Percentiles rank a stretch among this genome's conserved stretches.
Conservation (phyloP, 2,329 filamentous ascomycete genomes). For the Trichoderma polysporum region DNA sequence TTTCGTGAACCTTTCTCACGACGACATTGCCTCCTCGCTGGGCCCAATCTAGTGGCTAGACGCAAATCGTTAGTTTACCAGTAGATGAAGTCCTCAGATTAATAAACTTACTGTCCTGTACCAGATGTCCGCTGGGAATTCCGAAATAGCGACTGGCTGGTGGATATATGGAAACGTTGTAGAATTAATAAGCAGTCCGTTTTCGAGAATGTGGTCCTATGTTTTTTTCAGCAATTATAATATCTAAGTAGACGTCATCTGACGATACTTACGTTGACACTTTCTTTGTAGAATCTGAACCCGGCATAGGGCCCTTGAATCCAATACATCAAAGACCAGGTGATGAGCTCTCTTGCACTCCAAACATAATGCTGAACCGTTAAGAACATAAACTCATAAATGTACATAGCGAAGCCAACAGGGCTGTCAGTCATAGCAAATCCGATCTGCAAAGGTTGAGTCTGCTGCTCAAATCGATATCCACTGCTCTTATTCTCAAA, state of each 20-base stretch:
- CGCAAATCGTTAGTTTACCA: not conserved
- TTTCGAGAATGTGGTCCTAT: not conserved
- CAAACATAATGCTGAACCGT: not conserved
- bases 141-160: not conserved
- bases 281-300: not conserved
- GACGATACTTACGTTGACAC: not conserved
- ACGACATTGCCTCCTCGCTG: not conserved
- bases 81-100: no score
- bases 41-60: not conserved
- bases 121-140: not conserved
- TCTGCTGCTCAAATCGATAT: not conserved
- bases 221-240: not conserved
- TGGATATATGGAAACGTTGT: not conserved
- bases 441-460: not conserved
- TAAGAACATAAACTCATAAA: not conserved
- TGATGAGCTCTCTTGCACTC: not conserved
- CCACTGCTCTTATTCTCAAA: conserved; percentile 3
- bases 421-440: not conserved
- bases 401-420: not conserved
- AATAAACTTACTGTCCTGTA: not conserved
- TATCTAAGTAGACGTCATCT: no score
- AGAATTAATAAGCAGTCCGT: not conserved
- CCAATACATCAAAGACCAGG: conserved; percentile 1
- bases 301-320: not conserved
- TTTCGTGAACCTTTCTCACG: not conserved